phyloP scores from a whole-genome alignment of 257 asterid species.

The Fraxinus cuspidata region DNA sequence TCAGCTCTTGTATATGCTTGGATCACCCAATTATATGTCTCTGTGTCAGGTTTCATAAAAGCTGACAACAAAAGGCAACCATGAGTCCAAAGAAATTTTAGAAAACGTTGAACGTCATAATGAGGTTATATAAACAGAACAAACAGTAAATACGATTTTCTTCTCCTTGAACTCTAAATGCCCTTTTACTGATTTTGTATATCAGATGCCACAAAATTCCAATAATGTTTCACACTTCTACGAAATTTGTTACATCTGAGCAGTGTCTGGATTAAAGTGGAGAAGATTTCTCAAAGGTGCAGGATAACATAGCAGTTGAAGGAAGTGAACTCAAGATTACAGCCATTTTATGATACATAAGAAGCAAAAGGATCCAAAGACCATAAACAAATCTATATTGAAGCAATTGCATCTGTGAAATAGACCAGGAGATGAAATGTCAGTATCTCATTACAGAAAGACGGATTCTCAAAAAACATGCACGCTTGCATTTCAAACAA shows the following conservation, averaged over 20 bases:
- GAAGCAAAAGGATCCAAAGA: constrained; percentile 20
- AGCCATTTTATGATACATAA: not conserved
- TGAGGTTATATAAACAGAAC: not conserved
- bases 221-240: constrained; percentile 19
- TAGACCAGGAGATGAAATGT: constrained; percentile 13
- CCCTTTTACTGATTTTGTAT: not conserved
- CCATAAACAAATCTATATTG: not conserved
- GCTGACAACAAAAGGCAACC: constrained; percentile 51
- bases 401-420: constrained; percentile 9
- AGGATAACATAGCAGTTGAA: constrained; percentile 3
- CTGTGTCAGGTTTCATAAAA: constrained; percentile 93
- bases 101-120: constrained; percentile 11
- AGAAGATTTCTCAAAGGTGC: constrained; percentile 7
- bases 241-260: constrained; percentile 9
- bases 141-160: not conserved
- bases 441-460: constrained; percentile 15
- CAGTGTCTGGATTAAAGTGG: constrained; percentile 25
- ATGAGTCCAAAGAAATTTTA: constrained; percentile 31
- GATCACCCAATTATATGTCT: constrained; percentile 98
- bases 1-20: constrained; percentile 99
- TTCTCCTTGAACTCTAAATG: not conserved
- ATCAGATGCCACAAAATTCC: not conserved
- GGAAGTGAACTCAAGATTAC: constrained; percentile 10
- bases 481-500: constrained; percentile 13
- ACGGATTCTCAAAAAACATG: constrained; percentile 10